A percentile compares a stretch with the other conserved stretches of the same genome.
Conservation (phyloP, 495 filamentous ascomycete species). For the Massariosphaeria phaeospora region DNA sequence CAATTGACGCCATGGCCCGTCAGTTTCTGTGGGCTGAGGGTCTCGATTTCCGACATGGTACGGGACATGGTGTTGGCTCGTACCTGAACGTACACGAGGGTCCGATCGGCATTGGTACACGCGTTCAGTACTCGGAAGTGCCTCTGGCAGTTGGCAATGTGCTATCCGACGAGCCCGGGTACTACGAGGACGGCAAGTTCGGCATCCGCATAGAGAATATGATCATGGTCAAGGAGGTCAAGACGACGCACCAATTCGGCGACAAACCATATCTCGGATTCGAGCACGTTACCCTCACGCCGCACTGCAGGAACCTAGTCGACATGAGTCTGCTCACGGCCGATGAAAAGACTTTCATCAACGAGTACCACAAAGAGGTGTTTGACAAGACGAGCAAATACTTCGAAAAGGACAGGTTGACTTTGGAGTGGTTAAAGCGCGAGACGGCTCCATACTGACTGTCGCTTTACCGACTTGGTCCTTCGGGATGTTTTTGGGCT, state of each 20-base stretch:
- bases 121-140: conserved; percentile 87
- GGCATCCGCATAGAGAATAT: conserved; percentile 98
- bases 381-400: conserved; percentile 75
- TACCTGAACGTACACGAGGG: conserved; percentile 96
- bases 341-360: conserved; percentile 81
- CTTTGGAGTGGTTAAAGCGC: conserved; percentile 74
- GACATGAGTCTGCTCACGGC: conserved; percentile 66
- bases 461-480: background rate
- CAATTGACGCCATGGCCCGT: conserved; percentile 80
- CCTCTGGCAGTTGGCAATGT: conserved; percentile 87
- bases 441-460: conserved; percentile 58
- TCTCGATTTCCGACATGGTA: conserved; percentile 93
- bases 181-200: conserved; percentile 95
- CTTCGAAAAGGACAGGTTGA: conserved; percentile 65
- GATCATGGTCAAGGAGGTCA: conserved; percentile 78
- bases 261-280: conserved; percentile 93
- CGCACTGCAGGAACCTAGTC: conserved; percentile 85
- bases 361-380: conserved; percentile 78
- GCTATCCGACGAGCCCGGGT: conserved; percentile 91
- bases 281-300: conserved; percentile 95
- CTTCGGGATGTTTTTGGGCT: too few relatives aligned
- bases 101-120: conserved; percentile 90
- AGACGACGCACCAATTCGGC: conserved; percentile 82
- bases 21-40: conserved; percentile 92
- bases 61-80: conserved; percentile 92